Conservation (phyloP, 257 asterid species). For the Solanum sejunctum region DNA sequence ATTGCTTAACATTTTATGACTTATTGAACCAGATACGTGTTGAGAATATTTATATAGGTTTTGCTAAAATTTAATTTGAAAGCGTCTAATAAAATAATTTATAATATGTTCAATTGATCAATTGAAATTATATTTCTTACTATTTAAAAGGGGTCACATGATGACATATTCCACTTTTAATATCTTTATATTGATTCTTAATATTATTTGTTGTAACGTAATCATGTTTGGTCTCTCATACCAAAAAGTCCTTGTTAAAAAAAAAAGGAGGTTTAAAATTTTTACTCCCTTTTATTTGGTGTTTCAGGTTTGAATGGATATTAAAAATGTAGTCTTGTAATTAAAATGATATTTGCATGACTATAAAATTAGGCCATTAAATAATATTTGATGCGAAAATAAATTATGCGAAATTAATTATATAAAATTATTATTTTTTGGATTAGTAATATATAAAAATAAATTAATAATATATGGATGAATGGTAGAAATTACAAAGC, state of each 20-base stretch:
- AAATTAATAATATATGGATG: too few species aligned
- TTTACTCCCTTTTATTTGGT: background rate
- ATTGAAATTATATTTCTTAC: background rate
- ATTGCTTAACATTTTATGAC: too few species aligned
- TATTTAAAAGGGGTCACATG: background rate
- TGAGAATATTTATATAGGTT: background rate
- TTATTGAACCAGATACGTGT: background rate
- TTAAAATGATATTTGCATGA: background rate
- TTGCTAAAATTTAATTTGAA: background rate
- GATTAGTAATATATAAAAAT: too few species aligned
- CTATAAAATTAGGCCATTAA: background rate
- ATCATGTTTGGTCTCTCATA: constrained; percentile 1
- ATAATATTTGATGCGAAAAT: background rate
- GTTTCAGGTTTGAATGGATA: background rate
- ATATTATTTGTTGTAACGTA: background rate
- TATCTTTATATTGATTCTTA: too few species aligned
- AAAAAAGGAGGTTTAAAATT: background rate
- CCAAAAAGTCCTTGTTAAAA: background rate
- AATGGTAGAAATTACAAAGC: too few species aligned
- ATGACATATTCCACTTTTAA: constrained; percentile 2
- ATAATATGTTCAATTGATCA: background rate
- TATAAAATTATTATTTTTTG: background rate
- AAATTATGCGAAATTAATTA: background rate
- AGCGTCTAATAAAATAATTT: background rate
- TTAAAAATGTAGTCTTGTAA: background rate